A percentile compares a stretch with the other conserved stretches of the same genome.
phyloP scores from a whole-genome alignment of 495 filamentous ascomycete genomes.

The Geopyxis carbonaria region DNA sequence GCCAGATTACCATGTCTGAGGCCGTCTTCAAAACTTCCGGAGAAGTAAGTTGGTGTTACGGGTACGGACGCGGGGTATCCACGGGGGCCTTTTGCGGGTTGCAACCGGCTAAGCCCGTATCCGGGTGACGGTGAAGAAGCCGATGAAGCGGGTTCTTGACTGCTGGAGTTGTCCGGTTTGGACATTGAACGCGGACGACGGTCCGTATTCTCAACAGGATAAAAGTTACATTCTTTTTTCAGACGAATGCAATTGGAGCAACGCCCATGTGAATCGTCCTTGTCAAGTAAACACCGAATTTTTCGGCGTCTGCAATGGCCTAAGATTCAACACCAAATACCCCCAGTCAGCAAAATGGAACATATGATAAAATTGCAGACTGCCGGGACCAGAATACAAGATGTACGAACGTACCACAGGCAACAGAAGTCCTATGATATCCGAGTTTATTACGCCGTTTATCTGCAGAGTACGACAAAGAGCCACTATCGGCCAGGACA shows the following conservation, averaged over 20 bases:
- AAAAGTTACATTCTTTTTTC: conserved; percentile 92
- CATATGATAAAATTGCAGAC: no score
- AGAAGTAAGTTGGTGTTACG: conserved; percentile 17
- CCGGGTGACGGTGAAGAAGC: conserved; percentile 23
- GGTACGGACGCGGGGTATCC: conserved; percentile 21
- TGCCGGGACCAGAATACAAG: conserved; percentile 7
- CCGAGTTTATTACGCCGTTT: conserved; percentile 93
- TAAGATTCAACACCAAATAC: conserved; percentile 28
- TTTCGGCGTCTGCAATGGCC: conserved; percentile 90
- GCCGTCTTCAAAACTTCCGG: conserved; percentile 15
- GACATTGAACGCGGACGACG: conserved; percentile 24
- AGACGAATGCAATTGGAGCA: conserved; percentile 93
- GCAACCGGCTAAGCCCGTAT: conserved; percentile 10
- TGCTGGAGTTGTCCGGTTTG: conserved; percentile 19
- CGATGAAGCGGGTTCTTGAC: conserved; percentile 21
- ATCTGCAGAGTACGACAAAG: conserved; percentile 33
- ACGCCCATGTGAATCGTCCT: conserved; percentile 61
- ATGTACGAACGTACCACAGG: conserved; percentile 62
- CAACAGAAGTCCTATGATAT: conserved; percentile 92
- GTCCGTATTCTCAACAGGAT: conserved; percentile 50
- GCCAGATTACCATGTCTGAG: conserved; percentile 10
- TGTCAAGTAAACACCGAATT: conserved; percentile 74
- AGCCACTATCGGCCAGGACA: conserved; percentile 6
- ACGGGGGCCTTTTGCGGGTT: conserved; percentile 3
- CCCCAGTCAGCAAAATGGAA: conserved; percentile 15